Conservation (phyloP, 345 rosid genomes). For the Reutealis trisperma region DNA sequence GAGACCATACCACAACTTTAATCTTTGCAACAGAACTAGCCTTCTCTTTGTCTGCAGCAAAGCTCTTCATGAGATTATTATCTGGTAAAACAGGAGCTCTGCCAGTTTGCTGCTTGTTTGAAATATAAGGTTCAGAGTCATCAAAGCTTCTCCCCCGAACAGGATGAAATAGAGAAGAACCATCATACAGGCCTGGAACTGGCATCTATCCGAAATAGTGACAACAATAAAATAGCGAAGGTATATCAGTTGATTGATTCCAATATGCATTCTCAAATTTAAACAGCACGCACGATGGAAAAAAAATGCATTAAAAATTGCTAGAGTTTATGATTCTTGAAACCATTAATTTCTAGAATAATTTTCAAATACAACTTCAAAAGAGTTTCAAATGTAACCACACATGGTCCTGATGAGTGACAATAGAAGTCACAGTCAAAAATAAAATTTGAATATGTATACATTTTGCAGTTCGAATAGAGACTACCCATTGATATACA, state of each 20-base stretch:
- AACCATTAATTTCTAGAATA: background rate
- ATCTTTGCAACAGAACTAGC: slow-evolving; percentile 91
- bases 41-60: slow-evolving; percentile 84
- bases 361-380: background rate
- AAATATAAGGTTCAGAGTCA: slow-evolving; percentile 64
- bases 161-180: slow-evolving; percentile 60
- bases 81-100: slow-evolving; percentile 70
- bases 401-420: too few species aligned
- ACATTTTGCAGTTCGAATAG: background rate
- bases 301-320: background rate
- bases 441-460: background rate
- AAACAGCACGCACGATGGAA: background rate
- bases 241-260: background rate
- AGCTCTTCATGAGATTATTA: slow-evolving; percentile 61
- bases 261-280: slow-evolving; percentile 1
- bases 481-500: background rate
- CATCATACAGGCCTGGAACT: slow-evolving; percentile 56
- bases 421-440: background rate
- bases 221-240: background rate
- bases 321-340: background rate
- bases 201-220: slow-evolving; percentile 55
- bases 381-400: background rate
- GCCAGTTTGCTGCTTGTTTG: slow-evolving; percentile 60
- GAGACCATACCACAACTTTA: slow-evolving; percentile 90
- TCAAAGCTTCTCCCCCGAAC: slow-evolving; percentile 78